phyloP scores from a whole-genome alignment of 2,329 filamentous ascomycete genomes.

The Phialemonium atrogriseum region DNA sequence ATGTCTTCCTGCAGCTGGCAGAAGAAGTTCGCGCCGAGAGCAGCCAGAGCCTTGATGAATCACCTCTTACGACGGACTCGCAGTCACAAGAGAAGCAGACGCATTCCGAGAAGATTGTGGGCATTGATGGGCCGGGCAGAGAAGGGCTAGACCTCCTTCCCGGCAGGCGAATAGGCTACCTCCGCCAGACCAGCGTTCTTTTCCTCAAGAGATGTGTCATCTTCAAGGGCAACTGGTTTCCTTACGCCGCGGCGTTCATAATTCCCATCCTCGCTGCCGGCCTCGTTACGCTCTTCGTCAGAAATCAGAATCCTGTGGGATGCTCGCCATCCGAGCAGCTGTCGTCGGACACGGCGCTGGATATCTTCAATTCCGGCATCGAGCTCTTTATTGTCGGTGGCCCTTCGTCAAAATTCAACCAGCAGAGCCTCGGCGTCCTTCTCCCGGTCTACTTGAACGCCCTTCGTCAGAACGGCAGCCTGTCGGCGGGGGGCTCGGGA shows the following conservation, averaged over 20 bases:
- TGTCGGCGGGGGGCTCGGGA: neutral
- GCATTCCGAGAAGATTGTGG: slow-evolving; percentile 15
- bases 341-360: slow-evolving; percentile 28
- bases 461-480: slow-evolving; percentile 3
- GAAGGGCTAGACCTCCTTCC: slow-evolving; percentile 51
- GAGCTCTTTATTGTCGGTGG: slow-evolving; percentile 33
- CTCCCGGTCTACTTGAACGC: slow-evolving; percentile 29
- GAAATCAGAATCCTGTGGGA: slow-evolving; percentile 38
- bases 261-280: slow-evolving; percentile 75
- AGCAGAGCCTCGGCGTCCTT: slow-evolving; percentile 19
- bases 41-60: slow-evolving; percentile 5
- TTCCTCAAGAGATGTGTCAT: slow-evolving; percentile 73
- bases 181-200: slow-evolving; percentile 63
- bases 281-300: slow-evolving; percentile 69
- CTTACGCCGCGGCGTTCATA: slow-evolving; percentile 64
- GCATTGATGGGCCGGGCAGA: slow-evolving; percentile 21
- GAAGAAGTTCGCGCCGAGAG: slow-evolving; percentile 62
- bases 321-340: slow-evolving; percentile 44
- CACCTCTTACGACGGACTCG: slow-evolving; percentile 6
- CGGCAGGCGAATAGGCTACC: slow-evolving; percentile 60
- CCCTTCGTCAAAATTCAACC: slow-evolving; percentile 31
- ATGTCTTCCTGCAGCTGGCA: slow-evolving; percentile 81
- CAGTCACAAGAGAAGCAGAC: slow-evolving; percentile 2
- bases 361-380: slow-evolving; percentile 27
- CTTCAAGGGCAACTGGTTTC: slow-evolving; percentile 68